Evolutionary conservation across 345 rosid species (phyloP), one percentile per base, ranked within the genome.

Genomic region (Euphorbia peplus): DNA sequence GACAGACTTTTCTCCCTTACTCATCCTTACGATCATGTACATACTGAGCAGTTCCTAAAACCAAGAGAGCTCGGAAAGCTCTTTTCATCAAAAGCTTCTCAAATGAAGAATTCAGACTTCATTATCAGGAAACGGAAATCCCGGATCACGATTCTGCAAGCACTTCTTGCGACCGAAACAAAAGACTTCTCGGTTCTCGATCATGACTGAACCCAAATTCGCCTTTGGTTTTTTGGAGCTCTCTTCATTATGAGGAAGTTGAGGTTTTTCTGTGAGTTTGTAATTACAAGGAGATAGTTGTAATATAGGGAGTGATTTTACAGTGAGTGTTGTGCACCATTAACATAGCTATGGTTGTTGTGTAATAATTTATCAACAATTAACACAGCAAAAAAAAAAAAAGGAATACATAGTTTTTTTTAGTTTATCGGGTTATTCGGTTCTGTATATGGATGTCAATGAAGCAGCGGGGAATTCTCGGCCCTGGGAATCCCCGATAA

Each of bases 1-100:
- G 39, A 39, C 0, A 15, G 48, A 14, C 29, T 50, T n/a, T 55
- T 24, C 30, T 42, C 16, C 42, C 47, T 66, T 28, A 74, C 77
- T 46, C 10, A 41, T 63, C 50, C 24, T 37, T 44, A 26, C 30
- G 66, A 37, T 47, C 69, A 48, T 68, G 73, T 63, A 56, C 64
- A 68, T 63, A 62, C 18, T 41, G 51, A 44, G 22, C 6, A 59
- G 12, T 18, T 37, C 35, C 28, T 42, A n/a, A 47, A 72, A 21
- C 25, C 29, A 24, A 24, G 24, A 63, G 52, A 61, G 64, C 50
- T 1, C 10, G 32, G 68, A 19, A 32, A 53, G 57, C 72, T 68
- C 29, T 21, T 22, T 61, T 14, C 16, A 30, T 47, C 67, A 25
- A 9, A 52, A 32, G 25, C 11, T 9, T 39, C 59, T 52, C 30